Evolutionary conservation across 306 rosid species (phyloP).

Genomic region (Cicer bijugum): DNA sequence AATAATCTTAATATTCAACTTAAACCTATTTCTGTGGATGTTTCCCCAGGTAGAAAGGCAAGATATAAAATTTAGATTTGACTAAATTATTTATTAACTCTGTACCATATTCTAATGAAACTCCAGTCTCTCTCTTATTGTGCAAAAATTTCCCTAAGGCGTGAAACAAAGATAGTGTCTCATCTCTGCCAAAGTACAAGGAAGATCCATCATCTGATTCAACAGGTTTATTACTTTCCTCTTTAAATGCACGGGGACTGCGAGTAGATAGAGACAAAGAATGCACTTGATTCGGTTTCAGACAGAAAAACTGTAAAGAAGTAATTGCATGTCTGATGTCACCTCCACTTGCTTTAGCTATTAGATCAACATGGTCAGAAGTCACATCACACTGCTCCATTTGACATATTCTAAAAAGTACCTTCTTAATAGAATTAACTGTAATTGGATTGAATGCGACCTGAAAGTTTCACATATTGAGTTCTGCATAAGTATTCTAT

Average conservation of each 20-base stretch:
- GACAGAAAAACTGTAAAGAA: constrained; percentile 80
- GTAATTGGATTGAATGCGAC: constrained; percentile 90
- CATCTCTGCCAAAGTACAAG: constrained; percentile 81
- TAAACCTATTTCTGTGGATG: neutral
- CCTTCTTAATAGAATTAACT: constrained; percentile 70
- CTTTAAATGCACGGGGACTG: constrained; percentile 41
- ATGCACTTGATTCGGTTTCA: constrained; percentile 59
- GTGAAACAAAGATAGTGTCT: constrained; percentile 81
- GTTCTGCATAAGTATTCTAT: constrained; percentile 37
- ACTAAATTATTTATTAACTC: constrained; percentile 35
- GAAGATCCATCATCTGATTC: constrained; percentile 52
- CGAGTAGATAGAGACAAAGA: constrained; percentile 50
- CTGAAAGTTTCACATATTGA: constrained; percentile 58
- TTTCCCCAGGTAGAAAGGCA: constrained; percentile 17
- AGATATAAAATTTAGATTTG: constrained; percentile 36
- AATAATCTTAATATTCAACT: constrained; percentile 35
- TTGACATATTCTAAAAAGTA: constrained; percentile 69
- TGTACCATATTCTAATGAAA: constrained; percentile 55
- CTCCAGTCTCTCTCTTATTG: constrained; percentile 80
- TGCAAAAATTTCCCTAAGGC: constrained; percentile 97
- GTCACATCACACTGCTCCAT: constrained; percentile 66
- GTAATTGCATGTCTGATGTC: constrained; percentile 94
- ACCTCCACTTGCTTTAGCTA: constrained; percentile 94
- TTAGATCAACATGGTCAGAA: constrained; percentile 70
- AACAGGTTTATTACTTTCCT: constrained; percentile 44